Conservation (phyloP, 768 basidiomycete species). For the Suillus subalutaceus region DNA sequence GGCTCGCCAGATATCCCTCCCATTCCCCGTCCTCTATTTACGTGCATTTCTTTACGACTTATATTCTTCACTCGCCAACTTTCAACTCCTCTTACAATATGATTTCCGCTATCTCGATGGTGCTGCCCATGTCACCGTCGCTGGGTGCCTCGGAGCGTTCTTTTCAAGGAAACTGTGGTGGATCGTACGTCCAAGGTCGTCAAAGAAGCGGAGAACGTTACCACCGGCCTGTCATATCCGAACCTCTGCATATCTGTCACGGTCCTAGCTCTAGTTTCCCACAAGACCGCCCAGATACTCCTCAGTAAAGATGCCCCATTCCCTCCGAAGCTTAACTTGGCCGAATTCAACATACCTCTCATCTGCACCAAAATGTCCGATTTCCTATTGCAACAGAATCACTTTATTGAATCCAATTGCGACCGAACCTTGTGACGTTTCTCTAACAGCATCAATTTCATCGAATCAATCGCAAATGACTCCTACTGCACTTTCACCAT, state of each 20-base stretch:
- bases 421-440: not conserved
- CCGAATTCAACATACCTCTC: not conserved
- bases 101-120: not conserved
- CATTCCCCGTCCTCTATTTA: not conserved
- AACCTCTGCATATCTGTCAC: not conserved
- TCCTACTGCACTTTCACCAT: not conserved
- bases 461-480: not conserved
- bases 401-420: not conserved
- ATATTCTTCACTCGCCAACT: not conserved
- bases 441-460: not conserved
- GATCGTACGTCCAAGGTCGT: not conserved
- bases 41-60: not conserved
- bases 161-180: not conserved
- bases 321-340: not conserved
- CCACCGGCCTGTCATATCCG: not conserved
- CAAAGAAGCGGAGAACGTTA: not conserved
- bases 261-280: not conserved
- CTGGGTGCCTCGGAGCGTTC: not conserved
- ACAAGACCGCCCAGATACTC: not conserved
- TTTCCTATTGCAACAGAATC: not conserved
- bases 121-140: not conserved
- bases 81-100: not conserved
- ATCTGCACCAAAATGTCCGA: not conserved
- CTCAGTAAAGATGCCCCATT: not conserved
- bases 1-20: not conserved